Conservation (phyloP, 2,329 filamentous ascomycete species). For the Diaporthe humulicola region DNA sequence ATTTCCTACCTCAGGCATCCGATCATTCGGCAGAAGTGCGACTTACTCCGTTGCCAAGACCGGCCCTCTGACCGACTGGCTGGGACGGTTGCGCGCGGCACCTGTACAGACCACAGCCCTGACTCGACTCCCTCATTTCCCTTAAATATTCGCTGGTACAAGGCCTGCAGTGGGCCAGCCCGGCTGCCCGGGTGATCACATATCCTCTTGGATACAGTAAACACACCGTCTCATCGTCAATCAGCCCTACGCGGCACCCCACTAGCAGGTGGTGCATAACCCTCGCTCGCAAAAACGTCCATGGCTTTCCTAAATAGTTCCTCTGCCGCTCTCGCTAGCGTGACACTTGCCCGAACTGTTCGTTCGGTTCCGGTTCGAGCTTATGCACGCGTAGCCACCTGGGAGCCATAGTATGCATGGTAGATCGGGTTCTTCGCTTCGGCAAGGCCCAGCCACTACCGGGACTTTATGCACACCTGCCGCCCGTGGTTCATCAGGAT, state of each 20-base stretch:
- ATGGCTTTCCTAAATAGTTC: conserved; percentile 10
- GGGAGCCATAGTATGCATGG: background rate
- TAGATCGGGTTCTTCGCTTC: background rate
- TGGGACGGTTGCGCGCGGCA: background rate
- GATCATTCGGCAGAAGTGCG: conserved; percentile 6
- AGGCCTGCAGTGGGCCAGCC: background rate
- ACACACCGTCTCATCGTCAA: background rate
- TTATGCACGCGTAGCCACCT: conserved; percentile 1
- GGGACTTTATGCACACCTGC: background rate
- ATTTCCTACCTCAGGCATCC: background rate
- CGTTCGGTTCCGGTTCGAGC: background rate
- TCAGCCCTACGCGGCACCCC: conserved; percentile 18
- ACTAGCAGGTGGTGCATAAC: background rate
- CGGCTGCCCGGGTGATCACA: background rate
- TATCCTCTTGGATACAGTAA: background rate
- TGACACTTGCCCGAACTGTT: conserved; percentile 3
- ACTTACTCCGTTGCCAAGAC: conserved; percentile 12
- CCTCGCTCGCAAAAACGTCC: background rate
- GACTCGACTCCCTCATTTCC: background rate
- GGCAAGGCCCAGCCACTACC: background rate
- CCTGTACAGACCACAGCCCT: background rate
- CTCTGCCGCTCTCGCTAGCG: background rate
- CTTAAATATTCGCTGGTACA: background rate
- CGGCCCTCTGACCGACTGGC: background rate
- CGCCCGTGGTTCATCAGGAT: background rate